These are phyloP conservation scores for Pythium aquatile DNA, from an alignment of 352 stramenopile genomes.

Conservation along the genomic window DNA sequence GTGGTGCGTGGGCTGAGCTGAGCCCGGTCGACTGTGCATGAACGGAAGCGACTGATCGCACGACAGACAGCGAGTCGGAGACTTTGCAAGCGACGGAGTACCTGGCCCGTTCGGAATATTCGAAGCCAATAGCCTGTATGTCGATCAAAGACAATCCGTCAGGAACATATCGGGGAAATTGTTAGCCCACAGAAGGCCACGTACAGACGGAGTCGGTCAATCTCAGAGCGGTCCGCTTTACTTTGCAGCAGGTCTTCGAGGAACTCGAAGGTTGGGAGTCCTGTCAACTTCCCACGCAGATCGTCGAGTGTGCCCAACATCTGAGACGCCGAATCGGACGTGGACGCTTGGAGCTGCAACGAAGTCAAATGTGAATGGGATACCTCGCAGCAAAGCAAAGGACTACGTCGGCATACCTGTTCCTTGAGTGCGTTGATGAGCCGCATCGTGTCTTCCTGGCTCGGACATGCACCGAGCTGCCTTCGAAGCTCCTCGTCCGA, in stretches of 20 bases:
- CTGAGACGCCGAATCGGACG: constrained; percentile 35
- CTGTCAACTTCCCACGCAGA: constrained; percentile 42
- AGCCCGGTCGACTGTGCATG: constrained; percentile 10
- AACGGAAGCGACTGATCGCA: constrained; percentile 55
- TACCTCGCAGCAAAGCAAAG: not conserved
- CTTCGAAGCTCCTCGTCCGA: constrained; percentile 42
- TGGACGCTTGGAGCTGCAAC: constrained; percentile 37
- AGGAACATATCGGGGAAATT: constrained; percentile 7
- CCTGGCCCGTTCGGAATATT: constrained; percentile 10
- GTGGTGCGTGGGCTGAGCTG: constrained; percentile 1
- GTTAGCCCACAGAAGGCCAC: not conserved
- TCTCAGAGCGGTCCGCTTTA: constrained; percentile 59
- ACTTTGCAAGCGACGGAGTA: constrained; percentile 45
- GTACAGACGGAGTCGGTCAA: constrained; percentile 29
- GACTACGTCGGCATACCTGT: constrained; percentile 33
- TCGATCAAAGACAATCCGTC: not conserved
- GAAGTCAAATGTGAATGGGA: not conserved
- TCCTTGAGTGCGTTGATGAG: constrained; percentile 52
- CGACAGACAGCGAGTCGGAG: constrained; percentile 54
- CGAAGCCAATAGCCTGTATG: constrained; percentile 10
- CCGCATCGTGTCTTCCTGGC: constrained; percentile 59
- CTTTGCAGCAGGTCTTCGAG: constrained; percentile 49
- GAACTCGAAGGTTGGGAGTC: constrained; percentile 46
- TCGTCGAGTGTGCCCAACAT: constrained; percentile 58
- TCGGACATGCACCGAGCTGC: constrained; percentile 50